These are phyloP conservation scores for Apiotrichum akiyoshidainum DNA, from an alignment of 1,284 basidiomycete genomes.

Conservation along the genomic window DNA sequence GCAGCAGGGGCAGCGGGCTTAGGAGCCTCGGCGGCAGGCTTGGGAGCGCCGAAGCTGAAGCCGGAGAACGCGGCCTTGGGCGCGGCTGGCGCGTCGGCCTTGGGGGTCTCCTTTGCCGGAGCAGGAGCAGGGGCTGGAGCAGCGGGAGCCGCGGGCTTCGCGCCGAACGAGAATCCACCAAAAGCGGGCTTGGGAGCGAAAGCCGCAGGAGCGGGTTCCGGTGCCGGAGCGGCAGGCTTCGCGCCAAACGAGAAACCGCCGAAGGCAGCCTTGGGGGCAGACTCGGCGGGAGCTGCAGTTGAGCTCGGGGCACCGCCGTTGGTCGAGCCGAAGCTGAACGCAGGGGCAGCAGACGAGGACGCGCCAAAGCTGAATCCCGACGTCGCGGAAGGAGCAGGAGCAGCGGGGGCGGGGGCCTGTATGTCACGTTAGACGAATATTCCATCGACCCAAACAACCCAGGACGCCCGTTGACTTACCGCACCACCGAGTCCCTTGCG, in stretches of 20 bases:
- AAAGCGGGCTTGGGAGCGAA: slow-evolving; percentile 17
- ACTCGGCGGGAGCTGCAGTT: neutral
- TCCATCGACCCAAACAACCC: neutral
- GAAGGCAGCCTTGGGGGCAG: slow-evolving; percentile 13
- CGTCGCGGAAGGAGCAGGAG: neutral
- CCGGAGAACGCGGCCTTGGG: slow-evolving; percentile 24
- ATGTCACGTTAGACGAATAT: neutral
- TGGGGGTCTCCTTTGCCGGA: slow-evolving; percentile 4
- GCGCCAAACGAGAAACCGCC: slow-evolving; percentile 14
- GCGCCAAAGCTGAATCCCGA: slow-evolving; percentile 4
- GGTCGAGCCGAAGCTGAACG: neutral
- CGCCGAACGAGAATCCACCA: slow-evolving; percentile 29
- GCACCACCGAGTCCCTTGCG: slow-evolving; percentile 31
- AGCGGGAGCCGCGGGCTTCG: slow-evolving; percentile 2
- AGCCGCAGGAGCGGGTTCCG: slow-evolving; percentile 15
- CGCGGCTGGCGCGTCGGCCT: slow-evolving; percentile 13
- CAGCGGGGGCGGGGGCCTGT: neutral
- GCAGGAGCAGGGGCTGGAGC: slow-evolving; percentile 6
- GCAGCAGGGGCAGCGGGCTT: slow-evolving; percentile 3
- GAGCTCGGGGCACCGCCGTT: neutral
- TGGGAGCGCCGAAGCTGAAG: slow-evolving; percentile 22
- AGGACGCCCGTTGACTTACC: neutral
- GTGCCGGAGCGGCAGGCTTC: slow-evolving; percentile 2
- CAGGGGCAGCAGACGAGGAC: slow-evolving; percentile 2
- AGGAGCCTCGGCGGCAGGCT: neutral